Evolutionary conservation across 2,329 filamentous ascomycete species (phyloP), one percentile per base, ranked within the genome.

Genomic region (Fusarium sambucinum): DNA sequence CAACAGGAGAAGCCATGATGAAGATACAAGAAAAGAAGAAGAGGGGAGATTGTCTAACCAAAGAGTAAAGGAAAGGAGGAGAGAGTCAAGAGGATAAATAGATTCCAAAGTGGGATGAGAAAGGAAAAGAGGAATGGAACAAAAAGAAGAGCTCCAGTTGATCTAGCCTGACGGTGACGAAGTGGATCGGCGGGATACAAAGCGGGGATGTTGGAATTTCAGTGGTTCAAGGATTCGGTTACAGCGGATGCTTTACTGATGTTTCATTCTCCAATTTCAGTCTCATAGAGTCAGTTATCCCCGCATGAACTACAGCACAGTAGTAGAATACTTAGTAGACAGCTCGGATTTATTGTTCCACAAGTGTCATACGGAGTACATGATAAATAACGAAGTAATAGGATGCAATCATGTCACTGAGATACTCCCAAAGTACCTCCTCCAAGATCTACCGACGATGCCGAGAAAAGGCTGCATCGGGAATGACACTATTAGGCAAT

Each of bases 1-100:
- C 90, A 69, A 86, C 76, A 37, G 81, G 80, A 41, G 83, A 82
- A 62, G 84, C 82, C 83, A 86, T 86, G 55, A 51, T 66, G 40
- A 45, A 42, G 30, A 44, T 59, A 59, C 33, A 32, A 55, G 23
- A 65, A 59, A 33, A 25, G 32, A 52, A 38, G 60, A 68, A 66
- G 66, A 73, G 63, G 45, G 65, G 63, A 68, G 63, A 73, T 69
- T 66, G 38, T 69, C 52, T 32, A 40, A 66, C 40, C 37, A 37
- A 57, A 17, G 29, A 44, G 40, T 55, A 47, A 35, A 47, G 16
- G 44, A 25, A 29, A 14, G 25, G 41, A 50, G 29, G 35, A 63
- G 42, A n/a, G n/a, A n/a, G 42, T 30, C 7, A 47, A 48, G 53
- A 44, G 61, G 59, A 64, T 64, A 64, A 64, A 64, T 64, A 63